Evolutionary conservation across 768 basidiomycete genomes (phyloP).

Genomic region (Leccinellum rugosiceps): DNA sequence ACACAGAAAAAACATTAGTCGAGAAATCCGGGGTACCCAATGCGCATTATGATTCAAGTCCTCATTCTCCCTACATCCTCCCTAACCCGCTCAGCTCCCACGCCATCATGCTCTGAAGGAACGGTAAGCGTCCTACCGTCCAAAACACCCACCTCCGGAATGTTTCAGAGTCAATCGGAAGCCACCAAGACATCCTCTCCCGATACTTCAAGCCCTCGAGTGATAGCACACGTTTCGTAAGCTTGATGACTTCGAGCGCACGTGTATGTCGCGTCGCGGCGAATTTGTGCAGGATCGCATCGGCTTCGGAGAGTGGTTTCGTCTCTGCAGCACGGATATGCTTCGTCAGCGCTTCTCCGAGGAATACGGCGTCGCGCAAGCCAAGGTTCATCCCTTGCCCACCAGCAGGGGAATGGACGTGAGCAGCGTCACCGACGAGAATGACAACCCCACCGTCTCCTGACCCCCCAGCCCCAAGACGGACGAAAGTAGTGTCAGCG

Average conservation of each 20-base stretch:
- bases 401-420: slow-evolving; percentile 53
- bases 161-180: slow-evolving; percentile 26
- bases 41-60: not conserved
- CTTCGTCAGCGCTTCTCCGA: slow-evolving; percentile 41
- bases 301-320: slow-evolving; percentile 13
- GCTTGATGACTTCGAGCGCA: slow-evolving; percentile 40
- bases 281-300: slow-evolving; percentile 35
- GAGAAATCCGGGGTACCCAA: not conserved
- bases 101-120: slow-evolving; percentile 9
- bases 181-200: slow-evolving; percentile 18
- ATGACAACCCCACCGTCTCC: slow-evolving; percentile 18
- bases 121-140: slow-evolving; percentile 15
- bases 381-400: slow-evolving; percentile 62
- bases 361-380: slow-evolving; percentile 47
- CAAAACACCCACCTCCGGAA: slow-evolving; percentile 28
- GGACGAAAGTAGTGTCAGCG: slow-evolving; percentile 38
- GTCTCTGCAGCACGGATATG: slow-evolving; percentile 27
- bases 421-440: slow-evolving; percentile 47
- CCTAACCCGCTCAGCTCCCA: slow-evolving; percentile 24
- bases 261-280: slow-evolving; percentile 34
- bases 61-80: slow-evolving; percentile 9
- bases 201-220: slow-evolving; percentile 22
- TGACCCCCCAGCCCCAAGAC: slow-evolving; percentile 16
- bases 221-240: slow-evolving; percentile 36
- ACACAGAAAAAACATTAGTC: not conserved